Conservation (phyloP, 495 filamentous ascomycete species). For the Tuber brumale region DNA sequence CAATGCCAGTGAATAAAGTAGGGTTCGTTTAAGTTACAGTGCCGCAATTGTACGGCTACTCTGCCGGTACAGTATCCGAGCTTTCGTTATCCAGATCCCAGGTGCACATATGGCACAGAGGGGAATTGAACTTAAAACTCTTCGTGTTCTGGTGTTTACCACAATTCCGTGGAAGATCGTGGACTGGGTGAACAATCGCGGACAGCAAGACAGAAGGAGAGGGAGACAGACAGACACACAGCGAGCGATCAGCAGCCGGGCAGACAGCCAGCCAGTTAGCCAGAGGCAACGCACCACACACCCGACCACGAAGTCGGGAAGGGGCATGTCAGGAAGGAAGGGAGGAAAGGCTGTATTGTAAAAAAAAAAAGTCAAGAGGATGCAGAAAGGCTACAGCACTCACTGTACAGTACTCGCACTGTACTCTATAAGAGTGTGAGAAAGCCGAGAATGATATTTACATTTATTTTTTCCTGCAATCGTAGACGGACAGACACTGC, state of each 20-base stretch:
- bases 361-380: background rate
- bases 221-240: background rate
- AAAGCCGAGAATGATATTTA: background rate
- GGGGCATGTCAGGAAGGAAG: background rate
- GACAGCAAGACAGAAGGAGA: background rate
- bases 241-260: background rate
- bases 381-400: background rate
- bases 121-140: background rate
- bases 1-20: background rate
- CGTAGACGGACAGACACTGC: background rate
- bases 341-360: background rate
- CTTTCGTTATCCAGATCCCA: background rate
- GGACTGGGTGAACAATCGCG: background rate
- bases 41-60: background rate
- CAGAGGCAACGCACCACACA: background rate
- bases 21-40: background rate
- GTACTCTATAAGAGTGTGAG: background rate
- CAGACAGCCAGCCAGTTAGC: background rate
- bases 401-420: background rate
- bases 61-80: background rate
- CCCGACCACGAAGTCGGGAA: background rate
- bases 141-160: background rate
- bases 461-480: background rate
- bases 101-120: background rate
- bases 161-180: background rate